Percentiles rank a stretch among this genome's conserved stretches.
These are phyloP conservation scores for Trametes cubensis DNA, from an alignment of 768 basidiomycete species.

Conservation along the genomic window DNA sequence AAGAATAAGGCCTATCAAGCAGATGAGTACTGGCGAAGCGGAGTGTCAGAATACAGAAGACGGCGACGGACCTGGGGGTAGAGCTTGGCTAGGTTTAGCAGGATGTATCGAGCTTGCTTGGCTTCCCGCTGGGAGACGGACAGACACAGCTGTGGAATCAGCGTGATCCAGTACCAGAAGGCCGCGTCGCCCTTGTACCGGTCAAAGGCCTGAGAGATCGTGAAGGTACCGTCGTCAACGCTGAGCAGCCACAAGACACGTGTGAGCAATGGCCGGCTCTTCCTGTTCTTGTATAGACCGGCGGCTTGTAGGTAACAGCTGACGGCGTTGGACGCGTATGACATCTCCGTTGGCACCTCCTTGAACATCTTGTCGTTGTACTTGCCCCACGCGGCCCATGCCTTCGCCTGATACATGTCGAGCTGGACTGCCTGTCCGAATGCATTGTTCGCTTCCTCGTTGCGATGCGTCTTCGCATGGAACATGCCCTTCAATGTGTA, in stretches of 20 bases:
- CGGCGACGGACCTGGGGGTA: slow-evolving; percentile 79
- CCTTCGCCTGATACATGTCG: slow-evolving; percentile 92
- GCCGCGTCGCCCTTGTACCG: slow-evolving; percentile 95
- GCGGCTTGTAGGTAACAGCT: slow-evolving; percentile 98
- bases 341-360: slow-evolving; percentile 72
- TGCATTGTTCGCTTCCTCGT: slow-evolving; percentile 87
- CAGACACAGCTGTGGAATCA: slow-evolving; percentile 90
- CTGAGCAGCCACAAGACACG: slow-evolving; percentile 97
- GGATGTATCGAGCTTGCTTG: slow-evolving; percentile 86
- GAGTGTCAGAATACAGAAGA: background rate
- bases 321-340: slow-evolving; percentile 86
- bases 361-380: slow-evolving; percentile 94
- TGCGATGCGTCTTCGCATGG: slow-evolving; percentile 80
- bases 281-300: slow-evolving; percentile 90
- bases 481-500: slow-evolving; percentile 99
- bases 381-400: slow-evolving; percentile 98
- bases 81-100: slow-evolving; percentile 86
- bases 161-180: slow-evolving; percentile 98
- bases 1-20: slow-evolving; percentile 85
- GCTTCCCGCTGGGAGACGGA: slow-evolving; percentile 92
- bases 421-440: slow-evolving; percentile 96
- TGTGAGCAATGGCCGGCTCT: slow-evolving; percentile 87
- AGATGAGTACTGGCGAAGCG: background rate
- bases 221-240: slow-evolving; percentile 76
- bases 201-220: slow-evolving; percentile 83